Evolutionary conservation across 2,329 filamentous ascomycete genomes (phyloP), one percentile per base, ranked within the genome.

Genomic region (Ilyonectria destructans): DNA sequence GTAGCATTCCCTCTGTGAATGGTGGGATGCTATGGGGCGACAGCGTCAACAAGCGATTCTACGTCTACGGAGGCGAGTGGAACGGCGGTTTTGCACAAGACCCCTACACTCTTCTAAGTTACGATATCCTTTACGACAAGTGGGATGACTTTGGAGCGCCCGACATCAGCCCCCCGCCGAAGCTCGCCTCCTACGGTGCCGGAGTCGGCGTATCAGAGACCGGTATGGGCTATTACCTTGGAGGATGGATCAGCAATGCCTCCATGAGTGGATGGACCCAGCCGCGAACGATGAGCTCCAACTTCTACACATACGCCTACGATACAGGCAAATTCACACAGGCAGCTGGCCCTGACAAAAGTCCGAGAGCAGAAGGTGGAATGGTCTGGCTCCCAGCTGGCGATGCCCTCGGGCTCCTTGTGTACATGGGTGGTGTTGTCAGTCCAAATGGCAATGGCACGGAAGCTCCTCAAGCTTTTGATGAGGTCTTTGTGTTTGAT

Each of bases 61-160:
- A 89, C 74, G 80, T 88, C 2, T 91, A 87, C 73, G 89, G 89
- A 23, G 89, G 89, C 46, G 85, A 90, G 67, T 88, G 85, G 72
- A 87, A 84, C 71, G 49, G 23, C 3, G 49, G 48, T 4, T 48
- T 15, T 29, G n/a, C 61, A 23, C 19, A 10, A 56, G 35, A 19
- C 9, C 21, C 13, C 12, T 66, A 61, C 29, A 29, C 31, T 12
- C 82, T 90, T 21, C 88, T 85, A 79, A 80, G 83, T 7, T 91
- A 89, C 78, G 89, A 91, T 71, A 81, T 85, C 4, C 69, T 89
- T 19, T 78, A 86, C 60, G 80, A 90, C 68, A 79, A 83, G 35
- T 91, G 89, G 89, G 82, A 87, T 46, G 77, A 76, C 8, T 82
- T 86, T 61, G 81, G 74, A 33, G 69, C 73, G 65, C 82, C 78